Base-by-base conservation (phyloP, 345 rosid species). In the Hibiscus trionum region DNA sequence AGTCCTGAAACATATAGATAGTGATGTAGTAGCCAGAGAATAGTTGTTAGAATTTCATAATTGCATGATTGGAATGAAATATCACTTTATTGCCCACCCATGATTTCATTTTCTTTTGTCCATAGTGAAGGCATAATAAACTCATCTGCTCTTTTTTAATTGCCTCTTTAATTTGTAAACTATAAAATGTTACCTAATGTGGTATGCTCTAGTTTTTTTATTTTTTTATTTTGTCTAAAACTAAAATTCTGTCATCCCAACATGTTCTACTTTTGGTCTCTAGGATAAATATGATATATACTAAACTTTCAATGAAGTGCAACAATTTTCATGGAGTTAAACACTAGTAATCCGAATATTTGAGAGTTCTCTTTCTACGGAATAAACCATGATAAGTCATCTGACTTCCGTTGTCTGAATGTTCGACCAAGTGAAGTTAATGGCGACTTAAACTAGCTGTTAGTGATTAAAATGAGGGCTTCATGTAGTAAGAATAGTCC, bases 61-160 rank as follows among this genome's bases (percentile, higher is more conserved):
- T 75, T 66, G 63, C 75, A 74, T 66, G 72, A 73, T 74, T 75
- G 49, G 27, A 77, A 75, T 73, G 84, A 75, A 77, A 73, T 64
- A 65, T 63, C 76, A 62, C 39, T 76, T 77, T 63, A 66, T 49
- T 71, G 44, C 65, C 53, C 42, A 53, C 65, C 46, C 61, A 31
- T 68, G 71, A 37, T 73, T 64, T 46, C 46, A n/a, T 24, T 61
- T 58, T 72, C 26, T 47, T 70, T 29, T 27, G 69, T 72, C 44
- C 57, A 52, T 53, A 56, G 49, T 71, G 63, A 65, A 56, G 77
- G 70, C 42, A 12, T 31, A 24, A 15, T 52, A 52, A 52, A 35
- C 61, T 55, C 31, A 17, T 19, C 21, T 16, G 62, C 33, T 1
- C 5, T 33, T 52, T 10, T 9, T 56, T 70, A 12, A 14, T 4